These are phyloP conservation scores for Aureobasidium sp. DNA, from an alignment of 2,329 filamentous ascomycete genomes.

Conservation along the genomic window DNA sequence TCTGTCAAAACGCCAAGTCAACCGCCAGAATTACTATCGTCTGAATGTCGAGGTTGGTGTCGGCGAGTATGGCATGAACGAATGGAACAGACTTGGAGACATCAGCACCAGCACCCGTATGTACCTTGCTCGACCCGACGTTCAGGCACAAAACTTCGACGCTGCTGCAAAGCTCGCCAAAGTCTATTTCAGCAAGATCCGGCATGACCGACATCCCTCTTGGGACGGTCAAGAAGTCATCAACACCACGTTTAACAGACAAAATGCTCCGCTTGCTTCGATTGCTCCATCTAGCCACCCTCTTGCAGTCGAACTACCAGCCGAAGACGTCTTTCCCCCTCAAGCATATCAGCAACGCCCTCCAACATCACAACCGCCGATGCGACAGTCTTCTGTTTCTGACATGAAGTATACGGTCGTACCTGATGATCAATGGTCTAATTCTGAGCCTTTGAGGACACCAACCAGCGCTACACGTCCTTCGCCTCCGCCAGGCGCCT, in stretches of 20 bases:
- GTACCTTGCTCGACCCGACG: constrained; percentile 67
- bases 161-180: constrained; percentile 76
- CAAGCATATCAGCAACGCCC: constrained; percentile 19
- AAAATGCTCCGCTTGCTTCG: constrained; percentile 25
- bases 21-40: constrained; percentile 72
- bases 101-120: constrained; percentile 87
- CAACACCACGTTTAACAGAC: constrained; percentile 1
- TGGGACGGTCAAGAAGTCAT: constrained; percentile 24
- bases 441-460: constrained; percentile 23
- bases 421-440: constrained; percentile 52
- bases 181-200: constrained; percentile 68
- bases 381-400: constrained; percentile 46
- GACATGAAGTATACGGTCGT: constrained; percentile 63
- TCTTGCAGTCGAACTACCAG: constrained; percentile 53
- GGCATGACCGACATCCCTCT: constrained; percentile 50
- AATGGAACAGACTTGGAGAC: constrained; percentile 88
- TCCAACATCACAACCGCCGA: constrained; percentile 40
- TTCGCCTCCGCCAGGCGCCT: constrained; percentile 7
- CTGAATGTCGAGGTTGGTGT: constrained; percentile 96
- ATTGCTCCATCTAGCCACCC: constrained; percentile 39
- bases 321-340: constrained; percentile 41
- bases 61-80: constrained; percentile 97
- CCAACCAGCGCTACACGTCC: constrained; percentile 15
- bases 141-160: constrained; percentile 70
- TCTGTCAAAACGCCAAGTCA: constrained; percentile 54